phyloP scores from a whole-genome alignment of 495 filamentous ascomycete genomes.

The Thermochaetoides thermophila region DNA sequence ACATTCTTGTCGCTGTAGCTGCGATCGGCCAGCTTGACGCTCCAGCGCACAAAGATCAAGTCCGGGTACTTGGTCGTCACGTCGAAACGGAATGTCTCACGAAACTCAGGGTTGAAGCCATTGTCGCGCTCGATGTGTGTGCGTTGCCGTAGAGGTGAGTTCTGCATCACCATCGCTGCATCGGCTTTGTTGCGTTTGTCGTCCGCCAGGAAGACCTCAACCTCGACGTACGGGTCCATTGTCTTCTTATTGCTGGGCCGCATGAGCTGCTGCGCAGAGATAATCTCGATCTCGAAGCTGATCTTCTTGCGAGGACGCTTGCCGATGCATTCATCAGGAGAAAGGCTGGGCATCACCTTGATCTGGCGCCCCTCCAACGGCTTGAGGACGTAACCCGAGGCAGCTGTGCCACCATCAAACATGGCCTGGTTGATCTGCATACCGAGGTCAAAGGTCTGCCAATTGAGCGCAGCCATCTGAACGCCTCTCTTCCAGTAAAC shows the following conservation, averaged over 20 bases:
- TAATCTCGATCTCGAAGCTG: constrained; percentile 69
- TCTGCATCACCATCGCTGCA: constrained; percentile 33
- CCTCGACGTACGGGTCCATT: constrained; percentile 84
- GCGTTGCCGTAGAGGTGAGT: constrained; percentile 48
- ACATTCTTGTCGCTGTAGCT: constrained; percentile 48
- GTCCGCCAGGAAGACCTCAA: constrained; percentile 88
- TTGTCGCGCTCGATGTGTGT: constrained; percentile 71
- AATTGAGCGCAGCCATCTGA: constrained; percentile 93
- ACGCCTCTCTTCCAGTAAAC: constrained; percentile 89
- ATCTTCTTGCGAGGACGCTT: constrained; percentile 63
- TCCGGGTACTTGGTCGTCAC: constrained; percentile 84
- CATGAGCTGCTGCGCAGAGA: constrained; percentile 90
- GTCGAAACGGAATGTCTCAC: constrained; percentile 52
- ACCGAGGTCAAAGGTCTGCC: constrained; percentile 91
- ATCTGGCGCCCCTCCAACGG: constrained; percentile 64
- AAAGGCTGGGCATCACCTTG: constrained; percentile 31
- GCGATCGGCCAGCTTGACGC: constrained; percentile 68
- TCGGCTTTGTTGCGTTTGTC: constrained; percentile 52
- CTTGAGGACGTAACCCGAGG: constrained; percentile 85
- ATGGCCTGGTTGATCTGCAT: constrained; percentile 96
- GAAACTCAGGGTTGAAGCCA: constrained; percentile 81
- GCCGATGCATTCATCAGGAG: constrained; percentile 25
- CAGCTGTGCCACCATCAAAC: constrained; percentile 85
- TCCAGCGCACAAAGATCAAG: constrained; percentile 85
- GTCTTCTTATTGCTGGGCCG: constrained; percentile 59